Conservation (phyloP, 768 basidiomycete genomes). For the Russula lepida region DNA sequence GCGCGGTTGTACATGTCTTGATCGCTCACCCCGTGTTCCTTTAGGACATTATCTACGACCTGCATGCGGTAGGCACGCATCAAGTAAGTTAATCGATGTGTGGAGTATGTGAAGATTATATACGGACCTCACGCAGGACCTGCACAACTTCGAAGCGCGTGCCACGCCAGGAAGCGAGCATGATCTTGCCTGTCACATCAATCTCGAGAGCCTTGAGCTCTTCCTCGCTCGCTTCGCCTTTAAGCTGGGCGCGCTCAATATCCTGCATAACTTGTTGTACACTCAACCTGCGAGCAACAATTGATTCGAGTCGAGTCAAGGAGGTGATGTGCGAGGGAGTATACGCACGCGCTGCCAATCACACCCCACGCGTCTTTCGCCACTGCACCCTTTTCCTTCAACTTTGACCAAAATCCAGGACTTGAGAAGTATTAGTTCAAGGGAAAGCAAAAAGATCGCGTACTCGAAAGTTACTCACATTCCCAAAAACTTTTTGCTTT, state of each 20-base stretch:
- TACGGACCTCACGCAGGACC: conserved; percentile 62
- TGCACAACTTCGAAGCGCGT: conserved; percentile 92
- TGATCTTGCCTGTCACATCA: conserved; percentile 91
- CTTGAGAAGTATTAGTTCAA: conserved; percentile 28
- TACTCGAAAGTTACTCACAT: conserved; percentile 44
- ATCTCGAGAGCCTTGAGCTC: conserved; percentile 79
- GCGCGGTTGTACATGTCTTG: conserved; percentile 70
- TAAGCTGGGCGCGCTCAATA: conserved; percentile 83
- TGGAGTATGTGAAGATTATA: background rate
- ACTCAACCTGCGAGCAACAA: conserved; percentile 39
- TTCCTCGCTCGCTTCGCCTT: conserved; percentile 84
- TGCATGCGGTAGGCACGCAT: conserved; percentile 25
- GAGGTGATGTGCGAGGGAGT: background rate
- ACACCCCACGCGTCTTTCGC: conserved; percentile 98
- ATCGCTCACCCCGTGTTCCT: conserved; percentile 69
- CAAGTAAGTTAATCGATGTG: background rate
- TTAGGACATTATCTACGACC: conserved; percentile 80
- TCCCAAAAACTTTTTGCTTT: conserved; percentile 85
- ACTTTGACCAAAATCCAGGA: conserved; percentile 83
- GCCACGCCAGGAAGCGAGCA: conserved; percentile 96
- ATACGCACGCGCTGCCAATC: conserved; percentile 84
- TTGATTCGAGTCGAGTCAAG: background rate
- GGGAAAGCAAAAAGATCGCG: conserved; percentile 9
- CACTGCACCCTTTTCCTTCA: conserved; percentile 90
- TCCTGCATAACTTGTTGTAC: conserved; percentile 80